These are phyloP conservation scores for Tremellales sp. DNA, from an alignment of 1,284 basidiomycete genomes.

Conservation along the genomic window DNA sequence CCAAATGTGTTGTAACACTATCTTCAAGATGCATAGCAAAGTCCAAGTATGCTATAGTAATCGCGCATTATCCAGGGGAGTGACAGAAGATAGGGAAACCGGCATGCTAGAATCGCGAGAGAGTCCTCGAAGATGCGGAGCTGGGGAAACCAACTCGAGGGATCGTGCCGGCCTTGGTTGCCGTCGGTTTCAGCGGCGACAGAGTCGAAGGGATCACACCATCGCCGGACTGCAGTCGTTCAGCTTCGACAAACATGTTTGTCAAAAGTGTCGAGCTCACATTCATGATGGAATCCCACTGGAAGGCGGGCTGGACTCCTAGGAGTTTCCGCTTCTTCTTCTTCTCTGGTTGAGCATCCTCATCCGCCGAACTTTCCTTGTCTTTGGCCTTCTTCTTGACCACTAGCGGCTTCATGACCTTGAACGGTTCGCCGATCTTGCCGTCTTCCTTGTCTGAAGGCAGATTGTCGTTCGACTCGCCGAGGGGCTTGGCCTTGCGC, in stretches of 20 bases:
- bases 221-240: slow-evolving; percentile 36
- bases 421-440: slow-evolving; percentile 1
- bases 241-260: background rate
- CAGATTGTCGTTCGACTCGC: background rate
- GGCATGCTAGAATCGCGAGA: background rate
- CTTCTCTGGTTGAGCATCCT: slow-evolving; percentile 21
- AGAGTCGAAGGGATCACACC: slow-evolving; percentile 40
- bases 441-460: background rate
- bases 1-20: too few relatives aligned
- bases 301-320: slow-evolving; percentile 29
- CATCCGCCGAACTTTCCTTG: background rate
- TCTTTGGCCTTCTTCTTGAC: slow-evolving; percentile 8
- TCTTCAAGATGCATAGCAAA: too few relatives aligned
- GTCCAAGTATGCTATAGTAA: too few relatives aligned
- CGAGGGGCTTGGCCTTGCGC: background rate
- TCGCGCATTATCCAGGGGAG: too few relatives aligned
- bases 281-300: slow-evolving; percentile 41
- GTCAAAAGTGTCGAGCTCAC: slow-evolving; percentile 20
- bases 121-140: background rate
- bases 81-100: too few relatives aligned
- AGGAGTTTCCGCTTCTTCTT: slow-evolving; percentile 43
- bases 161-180: slow-evolving; percentile 23
- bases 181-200: slow-evolving; percentile 31
- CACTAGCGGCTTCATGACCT: background rate
- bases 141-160: slow-evolving; percentile 32